Evolutionary conservation across 1,284 basidiomycete genomes (phyloP), one percentile per base, ranked within the genome.

Genomic region (Clitocybe nebularis): DNA sequence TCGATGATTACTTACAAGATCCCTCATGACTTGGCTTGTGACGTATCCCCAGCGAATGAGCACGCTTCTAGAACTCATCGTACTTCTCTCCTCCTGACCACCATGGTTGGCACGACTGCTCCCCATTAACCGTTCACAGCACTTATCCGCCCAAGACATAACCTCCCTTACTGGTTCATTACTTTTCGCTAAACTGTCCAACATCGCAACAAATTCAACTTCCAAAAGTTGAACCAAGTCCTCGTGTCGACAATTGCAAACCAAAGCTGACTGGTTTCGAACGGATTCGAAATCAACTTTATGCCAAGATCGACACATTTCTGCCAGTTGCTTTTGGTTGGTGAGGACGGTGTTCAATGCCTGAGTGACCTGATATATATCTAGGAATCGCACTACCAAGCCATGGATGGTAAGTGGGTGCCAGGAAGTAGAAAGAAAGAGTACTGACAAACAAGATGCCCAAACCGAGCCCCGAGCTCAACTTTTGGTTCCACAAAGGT

Each of bases 401-500:
- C 30, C 48, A 44, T 17, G 24, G 47, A 35, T 26, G 20, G 41
- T 22, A 24, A 37, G 56, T 45, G 42, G 26, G 34, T 51, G 32
- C 34, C 45, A 39, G 42, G 22, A 30, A 47, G 44, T 24, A 43
- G 39, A 24, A 45, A 25, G 26, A 44, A 40, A 42, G 39, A 35
- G 9, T 36, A 42, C 87, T 69, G 55, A 89, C 88, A 75, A 60
- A 92, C 85, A 48, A 92, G 77, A 59, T 92, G 88, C 4, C 89
- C 89, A 59, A 92, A 92, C 38, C 88, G 82, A 34, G 88, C 89
- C 21, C 89, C 89, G 42, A 92, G 68, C 57, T 92, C 88, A 20
- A 92, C 88, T 61, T 92, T 92, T 37, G 88, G 89, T 60, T 91
- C 89, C 35, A 91, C 86, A 63, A 92, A 92, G n/a, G 86, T 89